phyloP scores from a whole-genome alignment of 495 filamentous ascomycete genomes.

The Sabuloglossum arenarium region DNA sequence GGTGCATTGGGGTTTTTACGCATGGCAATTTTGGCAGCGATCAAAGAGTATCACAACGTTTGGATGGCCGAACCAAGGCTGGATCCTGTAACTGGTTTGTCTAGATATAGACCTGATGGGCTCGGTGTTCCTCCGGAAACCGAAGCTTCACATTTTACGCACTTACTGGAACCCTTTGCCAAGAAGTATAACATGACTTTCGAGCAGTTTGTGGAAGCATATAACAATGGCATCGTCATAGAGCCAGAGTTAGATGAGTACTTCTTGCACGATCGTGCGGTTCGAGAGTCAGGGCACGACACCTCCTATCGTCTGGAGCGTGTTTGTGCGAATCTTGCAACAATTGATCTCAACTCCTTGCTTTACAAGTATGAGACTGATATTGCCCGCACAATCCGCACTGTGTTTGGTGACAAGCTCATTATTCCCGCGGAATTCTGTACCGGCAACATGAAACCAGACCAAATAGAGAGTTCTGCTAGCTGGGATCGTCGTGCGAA shows the following conservation, averaged over 20 bases:
- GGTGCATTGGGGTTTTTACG: constrained; percentile 58
- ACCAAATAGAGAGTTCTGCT: constrained; percentile 54
- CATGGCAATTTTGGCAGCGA: constrained; percentile 63
- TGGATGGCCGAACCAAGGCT: constrained; percentile 68
- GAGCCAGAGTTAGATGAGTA: constrained; percentile 88
- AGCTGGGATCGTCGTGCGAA: constrained; percentile 74
- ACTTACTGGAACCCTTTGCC: constrained; percentile 70
- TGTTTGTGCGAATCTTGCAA: constrained; percentile 71
- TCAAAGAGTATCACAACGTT: constrained; percentile 88
- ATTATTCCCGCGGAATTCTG: constrained; percentile 63
- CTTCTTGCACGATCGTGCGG: constrained; percentile 84
- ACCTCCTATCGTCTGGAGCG: constrained; percentile 83
- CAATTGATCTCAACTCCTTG: constrained; percentile 81
- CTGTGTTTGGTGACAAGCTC: constrained; percentile 58
- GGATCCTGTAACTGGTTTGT: constrained; percentile 65
- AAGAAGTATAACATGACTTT: constrained; percentile 67
- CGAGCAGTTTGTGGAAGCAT: constrained; percentile 62
- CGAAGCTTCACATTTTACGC: constrained; percentile 68
- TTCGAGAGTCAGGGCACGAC: constrained; percentile 94
- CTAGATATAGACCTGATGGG: constrained; percentile 77
- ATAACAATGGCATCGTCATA: constrained; percentile 53
- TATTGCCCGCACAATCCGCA: constrained; percentile 65
- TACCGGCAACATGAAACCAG: constrained; percentile 28
- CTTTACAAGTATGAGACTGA: constrained; percentile 94
- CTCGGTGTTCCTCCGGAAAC: constrained; percentile 86